Percentiles rank a stretch among this genome's conserved stretches.
phyloP scores from a whole-genome alignment of 352 stramenopile species.

The Phytophthora podocarpi region DNA sequence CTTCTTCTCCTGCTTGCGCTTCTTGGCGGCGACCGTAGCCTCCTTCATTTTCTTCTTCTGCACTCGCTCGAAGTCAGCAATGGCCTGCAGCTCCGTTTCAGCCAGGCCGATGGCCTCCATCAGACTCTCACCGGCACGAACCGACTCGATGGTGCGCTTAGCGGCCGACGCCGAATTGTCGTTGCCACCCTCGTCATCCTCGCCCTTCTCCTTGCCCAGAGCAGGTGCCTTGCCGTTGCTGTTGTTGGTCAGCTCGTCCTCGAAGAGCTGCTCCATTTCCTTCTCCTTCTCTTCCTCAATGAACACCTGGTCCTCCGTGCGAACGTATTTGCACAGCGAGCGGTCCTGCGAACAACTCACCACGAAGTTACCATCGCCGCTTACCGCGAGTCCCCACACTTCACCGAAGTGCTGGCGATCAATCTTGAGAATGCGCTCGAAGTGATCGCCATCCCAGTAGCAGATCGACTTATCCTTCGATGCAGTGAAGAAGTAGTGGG shows the following conservation, averaged over 20 bases:
- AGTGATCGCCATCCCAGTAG: slow-evolving; percentile 99
- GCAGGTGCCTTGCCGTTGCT: slow-evolving; percentile 70
- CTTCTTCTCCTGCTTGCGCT: slow-evolving; percentile 44
- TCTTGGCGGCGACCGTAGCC: slow-evolving; percentile 66
- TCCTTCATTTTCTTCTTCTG: slow-evolving; percentile 68
- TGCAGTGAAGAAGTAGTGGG: slow-evolving; percentile 98
- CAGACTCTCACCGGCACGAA: slow-evolving; percentile 90
- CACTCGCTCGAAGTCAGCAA: slow-evolving; percentile 71
- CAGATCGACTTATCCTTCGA: slow-evolving; percentile 98
- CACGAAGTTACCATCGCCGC: slow-evolving; percentile 94
- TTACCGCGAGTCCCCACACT: slow-evolving; percentile 90
- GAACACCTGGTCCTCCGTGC: slow-evolving; percentile 97
- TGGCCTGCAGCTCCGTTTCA: slow-evolving; percentile 90
- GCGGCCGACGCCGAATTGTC: slow-evolving; percentile 86
- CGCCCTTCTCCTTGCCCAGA: slow-evolving; percentile 64
- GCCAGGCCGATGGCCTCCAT: slow-evolving; percentile 96
- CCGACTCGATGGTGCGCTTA: slow-evolving; percentile 93
- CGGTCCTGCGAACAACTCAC: slow-evolving; percentile 97
- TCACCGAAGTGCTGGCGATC: slow-evolving; percentile 79
- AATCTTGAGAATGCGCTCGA: slow-evolving; percentile 92
- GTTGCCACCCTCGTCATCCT: slow-evolving; percentile 40
- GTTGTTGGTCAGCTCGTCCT: slow-evolving; percentile 87
- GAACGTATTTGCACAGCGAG: slow-evolving; percentile 96
- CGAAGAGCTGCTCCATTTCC: slow-evolving; percentile 96
- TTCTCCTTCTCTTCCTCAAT: slow-evolving; percentile 98